phyloP scores from a whole-genome alignment of 352 stramenopile genomes.

The Phytophthora pinifolia region DNA sequence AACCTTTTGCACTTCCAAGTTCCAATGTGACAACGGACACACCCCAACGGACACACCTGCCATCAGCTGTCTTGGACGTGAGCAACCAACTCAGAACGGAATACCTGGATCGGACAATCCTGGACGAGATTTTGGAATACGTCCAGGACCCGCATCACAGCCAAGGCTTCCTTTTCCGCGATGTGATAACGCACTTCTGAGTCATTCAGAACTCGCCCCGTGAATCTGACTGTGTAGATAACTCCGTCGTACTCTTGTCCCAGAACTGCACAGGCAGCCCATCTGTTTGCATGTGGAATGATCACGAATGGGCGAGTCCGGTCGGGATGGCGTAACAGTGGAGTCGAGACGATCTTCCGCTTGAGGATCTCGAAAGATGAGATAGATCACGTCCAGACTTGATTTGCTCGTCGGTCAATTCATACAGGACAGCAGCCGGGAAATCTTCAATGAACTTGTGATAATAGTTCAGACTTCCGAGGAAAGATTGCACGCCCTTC shows the following conservation, averaged over 20 bases:
- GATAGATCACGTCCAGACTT: neutral
- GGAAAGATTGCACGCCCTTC: neutral
- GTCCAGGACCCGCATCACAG: neutral
- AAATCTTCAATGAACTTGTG: slow-evolving; percentile 7
- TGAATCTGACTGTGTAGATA: neutral
- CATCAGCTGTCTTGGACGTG: neutral
- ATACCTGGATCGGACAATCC: too few species aligned
- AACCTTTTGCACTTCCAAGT: neutral
- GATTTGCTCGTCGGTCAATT: neutral
- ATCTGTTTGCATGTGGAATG: neutral
- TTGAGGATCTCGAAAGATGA: neutral
- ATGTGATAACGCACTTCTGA: neutral
- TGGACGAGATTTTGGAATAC: neutral
- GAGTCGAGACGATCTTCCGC: neutral
- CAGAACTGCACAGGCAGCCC: neutral
- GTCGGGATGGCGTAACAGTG: neutral
- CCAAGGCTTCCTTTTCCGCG: slow-evolving; percentile 2
- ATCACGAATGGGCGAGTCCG: neutral
- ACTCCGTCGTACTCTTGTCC: neutral
- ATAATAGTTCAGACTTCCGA: neutral
- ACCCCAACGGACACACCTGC: neutral
- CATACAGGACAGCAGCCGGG: neutral
- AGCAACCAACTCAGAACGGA: slow-evolving; percentile 6
- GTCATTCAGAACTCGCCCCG: neutral
- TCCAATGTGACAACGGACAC: slow-evolving; percentile 1